Evolutionary conservation across 257 asterid genomes (phyloP), one percentile per base, ranked within the genome.

Genomic region (Nicotiana otophora): DNA sequence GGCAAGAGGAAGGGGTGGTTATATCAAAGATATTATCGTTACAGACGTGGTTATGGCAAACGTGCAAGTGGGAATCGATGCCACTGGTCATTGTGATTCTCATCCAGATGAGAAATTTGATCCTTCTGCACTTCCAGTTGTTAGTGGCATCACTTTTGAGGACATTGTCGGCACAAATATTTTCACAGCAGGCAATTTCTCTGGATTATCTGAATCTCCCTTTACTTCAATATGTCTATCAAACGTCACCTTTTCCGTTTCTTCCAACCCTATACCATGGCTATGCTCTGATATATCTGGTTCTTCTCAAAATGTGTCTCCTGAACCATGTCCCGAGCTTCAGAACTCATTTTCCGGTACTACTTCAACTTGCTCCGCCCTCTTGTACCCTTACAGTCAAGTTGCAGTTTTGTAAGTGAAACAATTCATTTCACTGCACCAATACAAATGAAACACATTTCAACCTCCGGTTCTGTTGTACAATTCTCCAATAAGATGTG

Each of bases 1-100:
- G 0, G 91, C 88, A 6, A 91, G 81, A 83, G 98, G 97, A 51
- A 84, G 98, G 53, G 98, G 98, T 1, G 94, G 95, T 10, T 92
- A 90, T 86, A 87, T 93, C 2, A 84, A 81, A 78, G 88, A 80
- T 87, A 82, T 92, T 34, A 31, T 85, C 12, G 16, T 92, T 5
- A 82, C 88, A 0, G 84, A 87, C 5, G 86, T 87, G 60, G 65
- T 83, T 66, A 72, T 93, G 89, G 91, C 86, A 82, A 92, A 91
- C 19, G 91, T 91, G n/a, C 86, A 61, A 33, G 82, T 64, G 15
- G 98, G 90, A 64, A 83, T 93, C 84, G 86, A 89, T 84, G 95
- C 88, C 8, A 91, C 95, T 42, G 95, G 97, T 76, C 89, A 88
- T 62, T 88, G 76, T 77, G 72, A 84, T 1, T 53, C 92, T 3